These are phyloP conservation scores for Colletotrichum sp. DNA, from an alignment of 2,329 filamentous ascomycete species.

Conservation along the genomic window DNA sequence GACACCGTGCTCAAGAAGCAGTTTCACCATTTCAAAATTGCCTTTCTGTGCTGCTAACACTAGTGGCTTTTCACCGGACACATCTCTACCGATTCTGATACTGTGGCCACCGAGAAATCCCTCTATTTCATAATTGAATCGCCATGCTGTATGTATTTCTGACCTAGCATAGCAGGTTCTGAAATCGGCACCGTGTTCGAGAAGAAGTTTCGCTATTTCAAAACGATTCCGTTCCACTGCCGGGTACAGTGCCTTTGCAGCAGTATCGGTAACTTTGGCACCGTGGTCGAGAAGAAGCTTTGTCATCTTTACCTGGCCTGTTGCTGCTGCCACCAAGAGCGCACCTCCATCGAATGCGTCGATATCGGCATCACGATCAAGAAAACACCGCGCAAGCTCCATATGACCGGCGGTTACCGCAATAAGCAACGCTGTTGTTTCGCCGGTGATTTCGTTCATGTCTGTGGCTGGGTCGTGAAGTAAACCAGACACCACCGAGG, in stretches of 20 bases:
- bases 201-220: neutral
- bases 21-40: no score
- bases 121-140: no score
- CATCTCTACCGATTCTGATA: no score
- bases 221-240: no score
- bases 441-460: neutral
- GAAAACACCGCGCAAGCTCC: neutral
- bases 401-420: fast-evolving
- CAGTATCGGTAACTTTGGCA: neutral
- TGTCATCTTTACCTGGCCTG: neutral
- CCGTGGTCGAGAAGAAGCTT: neutral
- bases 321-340: fast-evolving
- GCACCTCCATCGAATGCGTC: neutral
- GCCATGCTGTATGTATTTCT: no score
- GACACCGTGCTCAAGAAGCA: no score
- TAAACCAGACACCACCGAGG: neutral
- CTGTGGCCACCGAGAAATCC: no score
- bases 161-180: no score
- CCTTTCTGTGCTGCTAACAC: no score
- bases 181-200: neutral
- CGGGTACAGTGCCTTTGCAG: neutral
- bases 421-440: neutral
- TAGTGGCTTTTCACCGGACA: no score
- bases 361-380: neutral
- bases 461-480: neutral